These are phyloP conservation scores for Schizophyllum amplum DNA, from an alignment of 1,284 basidiomycete genomes.

Conservation along the genomic window DNA sequence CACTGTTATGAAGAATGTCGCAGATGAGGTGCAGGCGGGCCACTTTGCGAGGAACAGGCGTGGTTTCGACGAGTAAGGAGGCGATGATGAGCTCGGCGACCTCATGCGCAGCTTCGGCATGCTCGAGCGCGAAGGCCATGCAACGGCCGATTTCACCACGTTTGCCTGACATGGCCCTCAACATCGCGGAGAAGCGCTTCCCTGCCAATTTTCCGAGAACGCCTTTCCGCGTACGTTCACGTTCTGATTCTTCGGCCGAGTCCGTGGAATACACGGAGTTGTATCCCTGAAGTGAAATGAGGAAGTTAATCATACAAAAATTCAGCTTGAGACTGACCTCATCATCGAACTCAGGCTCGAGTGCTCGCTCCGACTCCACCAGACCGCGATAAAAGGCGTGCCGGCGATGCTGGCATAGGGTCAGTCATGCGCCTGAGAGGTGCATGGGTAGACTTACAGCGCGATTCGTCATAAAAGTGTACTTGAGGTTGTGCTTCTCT, in stretches of 20 bases:
- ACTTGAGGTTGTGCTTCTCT: constrained; percentile 78
- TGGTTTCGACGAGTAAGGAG: constrained; percentile 77
- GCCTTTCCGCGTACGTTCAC: constrained; percentile 68
- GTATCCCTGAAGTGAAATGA: constrained; percentile 53
- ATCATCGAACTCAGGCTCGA: constrained; percentile 74
- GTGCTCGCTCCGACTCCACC: constrained; percentile 53
- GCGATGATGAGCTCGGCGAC: constrained; percentile 81
- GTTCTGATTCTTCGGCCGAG: constrained; percentile 89
- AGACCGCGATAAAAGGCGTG: constrained; percentile 77
- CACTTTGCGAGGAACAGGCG: constrained; percentile 92
- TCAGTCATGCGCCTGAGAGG: constrained; percentile 3
- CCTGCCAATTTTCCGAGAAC: constrained; percentile 72
- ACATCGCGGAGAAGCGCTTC: constrained; percentile 82
- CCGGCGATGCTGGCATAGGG: constrained; percentile 55
- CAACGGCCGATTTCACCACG: constrained; percentile 88
- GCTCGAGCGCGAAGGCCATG: constrained; percentile 93
- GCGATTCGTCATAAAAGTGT: constrained; percentile 66
- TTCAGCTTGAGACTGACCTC: constrained; percentile 44
- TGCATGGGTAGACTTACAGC: constrained; percentile 38
- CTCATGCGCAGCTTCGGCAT: constrained; percentile 89
- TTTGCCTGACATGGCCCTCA: constrained; percentile 79
- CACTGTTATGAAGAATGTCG: constrained; percentile 96
- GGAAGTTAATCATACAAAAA: not conserved
- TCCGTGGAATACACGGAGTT: constrained; percentile 92
- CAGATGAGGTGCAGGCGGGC: constrained; percentile 93